Evolutionary conservation across 1,284 basidiomycete genomes (phyloP).

Genomic region (Malassezia psittaci): DNA sequence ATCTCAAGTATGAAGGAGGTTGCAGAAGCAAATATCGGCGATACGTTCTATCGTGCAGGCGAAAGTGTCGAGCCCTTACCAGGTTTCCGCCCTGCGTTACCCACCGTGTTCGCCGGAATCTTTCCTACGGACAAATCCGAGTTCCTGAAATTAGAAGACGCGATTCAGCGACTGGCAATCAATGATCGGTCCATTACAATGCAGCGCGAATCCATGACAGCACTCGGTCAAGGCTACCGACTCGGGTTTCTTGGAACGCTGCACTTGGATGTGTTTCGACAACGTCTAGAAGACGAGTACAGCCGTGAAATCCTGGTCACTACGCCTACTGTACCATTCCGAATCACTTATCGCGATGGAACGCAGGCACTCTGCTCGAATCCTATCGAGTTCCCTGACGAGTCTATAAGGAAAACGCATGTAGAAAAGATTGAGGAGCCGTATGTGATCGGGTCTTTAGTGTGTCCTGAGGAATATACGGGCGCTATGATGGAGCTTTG

Average conservation of each 20-base stretch:
- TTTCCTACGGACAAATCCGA: slow-evolving; percentile 86
- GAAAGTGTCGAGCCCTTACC: slow-evolving; percentile 70
- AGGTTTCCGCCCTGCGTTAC: slow-evolving; percentile 83
- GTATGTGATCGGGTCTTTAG: slow-evolving; percentile 34
- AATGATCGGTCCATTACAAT: slow-evolving; percentile 83
- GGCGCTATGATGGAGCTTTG: slow-evolving; percentile 47
- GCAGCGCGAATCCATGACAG: slow-evolving; percentile 83
- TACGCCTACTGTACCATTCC: slow-evolving; percentile 42
- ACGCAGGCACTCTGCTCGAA: slow-evolving; percentile 28
- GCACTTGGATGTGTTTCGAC: slow-evolving; percentile 94
- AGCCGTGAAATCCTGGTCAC: slow-evolving; percentile 41
- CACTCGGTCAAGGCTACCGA: slow-evolving; percentile 86
- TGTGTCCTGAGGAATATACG: slow-evolving; percentile 42
- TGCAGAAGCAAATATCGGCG: slow-evolving; percentile 87
- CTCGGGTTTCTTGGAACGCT: slow-evolving; percentile 90
- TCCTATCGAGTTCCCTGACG: slow-evolving; percentile 42
- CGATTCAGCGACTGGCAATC: slow-evolving; percentile 72
- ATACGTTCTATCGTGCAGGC: slow-evolving; percentile 75
- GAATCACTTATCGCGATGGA: slow-evolving; percentile 31
- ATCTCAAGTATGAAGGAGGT: slow-evolving; percentile 94
- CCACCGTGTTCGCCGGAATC: slow-evolving; percentile 94
- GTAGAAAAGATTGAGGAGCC: slow-evolving; percentile 34
- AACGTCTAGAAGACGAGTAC: slow-evolving; percentile 93
- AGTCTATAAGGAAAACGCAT: slow-evolving; percentile 26
- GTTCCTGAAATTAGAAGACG: slow-evolving; percentile 88